Evolutionary conservation across 2,329 filamentous ascomycete species (phyloP), one percentile per base, ranked within the genome.

Genomic region (Ophiostoma himal-ulmi): DNA sequence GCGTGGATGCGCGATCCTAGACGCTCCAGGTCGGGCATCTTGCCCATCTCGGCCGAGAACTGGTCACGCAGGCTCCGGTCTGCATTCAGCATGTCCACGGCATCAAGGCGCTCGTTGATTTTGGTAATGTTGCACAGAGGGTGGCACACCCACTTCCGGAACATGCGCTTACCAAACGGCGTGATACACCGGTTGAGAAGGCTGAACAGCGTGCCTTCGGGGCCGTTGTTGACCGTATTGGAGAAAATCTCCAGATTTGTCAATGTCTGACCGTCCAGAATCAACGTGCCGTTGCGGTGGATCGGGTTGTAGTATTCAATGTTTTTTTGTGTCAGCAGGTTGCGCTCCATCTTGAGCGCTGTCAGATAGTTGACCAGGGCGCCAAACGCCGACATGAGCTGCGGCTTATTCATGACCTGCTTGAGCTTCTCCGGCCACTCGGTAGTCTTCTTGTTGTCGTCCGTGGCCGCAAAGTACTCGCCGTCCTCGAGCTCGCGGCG

Each of bases 201-300:
- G 68, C 86, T 87, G 79, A 98, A 99, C 1, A 99, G 81, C 0
- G 95, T 98, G 7, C 95, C 95, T 54, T 96, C 91, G 0, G 84
- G 78, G 17, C 92, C 89, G 8, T 94, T 94, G 77, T 97, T 94
- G 74, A 91, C 93, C 0, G 90, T 94, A 79, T 99, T 99, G 75
- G 93, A 87, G 75, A 99, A 99, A 5, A 99, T 87, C 78, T 99
- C 95, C n/a, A 99, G 88, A 76, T 99, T 99, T 83, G 96, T 96
- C 75, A 99, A 84, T 30, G 94, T 98, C 78, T 99, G 95, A 0
- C 95, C 95, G 75, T 99, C 95, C 0, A 99, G 85, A 11, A 99
- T 91, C 64, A 99, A 82, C 39, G 92, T 98, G 14, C 93, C 93
- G 77, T 97, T 96, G 76, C 91, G 91, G 70, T 88, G 87, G 68